Conservation (phyloP, 2,329 filamentous ascomycete species). For the Ascosphaera apis region DNA sequence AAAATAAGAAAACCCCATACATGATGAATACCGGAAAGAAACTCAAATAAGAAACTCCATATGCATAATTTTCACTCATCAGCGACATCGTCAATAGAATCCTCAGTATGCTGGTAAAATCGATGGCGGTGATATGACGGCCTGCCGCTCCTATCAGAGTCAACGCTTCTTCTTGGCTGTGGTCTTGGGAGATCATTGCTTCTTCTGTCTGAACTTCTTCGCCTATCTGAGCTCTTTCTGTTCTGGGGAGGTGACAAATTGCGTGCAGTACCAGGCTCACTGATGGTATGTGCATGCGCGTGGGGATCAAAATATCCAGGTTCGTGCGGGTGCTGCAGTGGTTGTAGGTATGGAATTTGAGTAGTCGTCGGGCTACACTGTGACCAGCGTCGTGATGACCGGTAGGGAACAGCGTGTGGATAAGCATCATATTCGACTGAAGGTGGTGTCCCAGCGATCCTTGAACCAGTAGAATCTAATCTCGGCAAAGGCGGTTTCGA, state of each 20-base stretch:
- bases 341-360: background rate
- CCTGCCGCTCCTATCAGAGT: background rate
- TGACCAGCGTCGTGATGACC: background rate
- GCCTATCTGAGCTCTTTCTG: background rate
- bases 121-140: slow-evolving; percentile 1
- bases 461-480: background rate
- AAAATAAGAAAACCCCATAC: too few relatives aligned
- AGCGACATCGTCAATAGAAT: background rate
- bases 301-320: background rate
- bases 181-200: background rate
- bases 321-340: background rate
- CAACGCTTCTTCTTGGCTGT: background rate
- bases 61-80: background rate
- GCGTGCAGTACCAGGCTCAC: background rate
- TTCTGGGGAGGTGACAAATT: background rate
- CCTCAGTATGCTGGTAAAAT: background rate
- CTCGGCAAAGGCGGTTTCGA: background rate
- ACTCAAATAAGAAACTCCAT: too few relatives aligned
- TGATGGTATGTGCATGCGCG: slow-evolving; percentile 1
- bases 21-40: too few relatives aligned
- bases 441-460: slow-evolving; percentile 1
- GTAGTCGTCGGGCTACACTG: background rate
- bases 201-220: background rate
- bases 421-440: slow-evolving; percentile 2
- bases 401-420: background rate